Base-by-base conservation (phyloP, 2,329 filamentous ascomycete species). In the Chalara sp. region DNA sequence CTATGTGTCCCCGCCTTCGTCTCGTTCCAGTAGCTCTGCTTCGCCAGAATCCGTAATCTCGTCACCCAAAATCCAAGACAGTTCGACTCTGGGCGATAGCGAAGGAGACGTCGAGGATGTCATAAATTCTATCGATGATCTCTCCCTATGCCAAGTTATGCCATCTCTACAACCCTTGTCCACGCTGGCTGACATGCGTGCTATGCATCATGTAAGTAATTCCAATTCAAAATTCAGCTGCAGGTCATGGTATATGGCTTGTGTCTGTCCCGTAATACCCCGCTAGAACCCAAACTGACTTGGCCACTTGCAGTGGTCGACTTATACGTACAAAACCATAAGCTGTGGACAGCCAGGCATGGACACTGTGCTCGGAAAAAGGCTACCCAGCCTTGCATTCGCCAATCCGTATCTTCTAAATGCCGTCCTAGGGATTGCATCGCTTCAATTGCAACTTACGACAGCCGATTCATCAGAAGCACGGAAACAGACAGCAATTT, bases 381-480 rank as follows among this genome's bases (percentile, higher is more conserved):
- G 8, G 10, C 10, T 44, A 2, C 41, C 41, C 12, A 21, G 21
- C 8, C 21, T 44, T 8, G 41, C 41, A 44, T 44, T 44, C 21
- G 10, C 10, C 8, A 28, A 44, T 44, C 10, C 8, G 10, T 44
- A 13, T 28, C 28, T 44, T 8, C 50, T 43, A 28, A 21, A 48
- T 13, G 41, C 50, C 3, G 59, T 64, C 30, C 55, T 65, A 28
- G 60, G 61, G 4, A 52, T 62, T 21, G 56, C 63, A 12, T 63
- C 62, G 6, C 51, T 61, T 7, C 62, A 65, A 32, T 30, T 53
- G n/a, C 58, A 61, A 44, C 30, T 49, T n/a, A 32, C 60, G 6
- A 46, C 54, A 12, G 57, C 60, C 29, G 39, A 51, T 8, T 44
- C 49, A 4, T 31, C 40, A 6, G 43, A 57, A 21, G 31, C 50